Evolutionary conservation across 2,329 filamentous ascomycete species (phyloP).

Genomic region (Alternaria sp.): DNA sequence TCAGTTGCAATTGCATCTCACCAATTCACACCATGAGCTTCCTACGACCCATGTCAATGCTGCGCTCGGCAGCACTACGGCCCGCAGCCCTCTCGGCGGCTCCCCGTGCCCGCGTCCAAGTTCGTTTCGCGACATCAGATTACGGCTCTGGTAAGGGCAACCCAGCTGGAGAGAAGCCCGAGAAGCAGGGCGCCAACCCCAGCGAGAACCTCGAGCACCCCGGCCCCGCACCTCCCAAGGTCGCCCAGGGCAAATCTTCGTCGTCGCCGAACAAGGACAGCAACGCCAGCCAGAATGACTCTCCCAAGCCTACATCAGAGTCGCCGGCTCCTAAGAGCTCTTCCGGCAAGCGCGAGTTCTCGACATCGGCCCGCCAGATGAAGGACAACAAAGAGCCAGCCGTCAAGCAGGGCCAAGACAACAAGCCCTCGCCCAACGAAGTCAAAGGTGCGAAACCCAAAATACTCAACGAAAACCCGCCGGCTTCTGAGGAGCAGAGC

Average conservation of each 20-base stretch:
- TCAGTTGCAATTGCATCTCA: constrained; percentile 3
- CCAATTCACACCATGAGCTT: constrained; percentile 35
- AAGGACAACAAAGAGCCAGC: constrained; percentile 24
- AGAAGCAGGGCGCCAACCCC: constrained; percentile 50
- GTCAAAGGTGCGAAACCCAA: constrained; percentile 52
- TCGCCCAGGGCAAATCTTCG: constrained; percentile 43
- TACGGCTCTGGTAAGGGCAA: constrained; percentile 53
- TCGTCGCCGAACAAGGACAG: constrained; percentile 38
- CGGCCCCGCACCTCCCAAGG: constrained; percentile 52
- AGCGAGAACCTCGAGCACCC: constrained; percentile 53
- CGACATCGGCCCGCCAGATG: constrained; percentile 15
- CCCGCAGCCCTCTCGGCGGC: constrained; percentile 30
- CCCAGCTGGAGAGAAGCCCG: constrained; percentile 52
- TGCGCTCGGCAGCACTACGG: constrained; percentile 35
- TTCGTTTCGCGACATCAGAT: constrained; percentile 47
- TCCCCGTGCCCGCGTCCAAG: constrained; percentile 36
- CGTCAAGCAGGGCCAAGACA: constrained; percentile 12
- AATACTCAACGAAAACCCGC: constrained; percentile 49
- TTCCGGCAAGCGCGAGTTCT: constrained; percentile 17
- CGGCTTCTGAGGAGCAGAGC: constrained; percentile 39
- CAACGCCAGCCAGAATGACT: constrained; percentile 11
- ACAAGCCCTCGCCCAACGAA: constrained; percentile 17
- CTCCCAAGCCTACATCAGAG: constrained; percentile 10
- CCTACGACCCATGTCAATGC: constrained; percentile 35
- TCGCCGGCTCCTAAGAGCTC: constrained; percentile 6